Evolutionary conservation across 148 eudicot genomes (phyloP).

Genomic region (Silene uniflora): DNA sequence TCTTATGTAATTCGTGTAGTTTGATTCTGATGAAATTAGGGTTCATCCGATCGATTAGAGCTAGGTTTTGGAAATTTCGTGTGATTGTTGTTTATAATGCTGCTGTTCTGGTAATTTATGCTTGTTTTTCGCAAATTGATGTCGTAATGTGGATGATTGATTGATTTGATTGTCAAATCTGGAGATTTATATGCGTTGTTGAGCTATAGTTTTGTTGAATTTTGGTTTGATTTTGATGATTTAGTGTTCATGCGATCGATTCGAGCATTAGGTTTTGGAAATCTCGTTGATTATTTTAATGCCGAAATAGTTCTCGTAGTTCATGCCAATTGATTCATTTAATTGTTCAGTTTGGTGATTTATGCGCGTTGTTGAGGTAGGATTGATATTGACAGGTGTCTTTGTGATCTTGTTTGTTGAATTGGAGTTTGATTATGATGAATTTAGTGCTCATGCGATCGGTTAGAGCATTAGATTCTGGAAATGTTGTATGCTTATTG

Average conservation of each 20-base stretch:
- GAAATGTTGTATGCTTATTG: background rate
- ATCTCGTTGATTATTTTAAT: background rate
- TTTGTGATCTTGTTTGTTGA: background rate
- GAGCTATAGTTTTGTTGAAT: background rate
- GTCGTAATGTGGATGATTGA: background rate
- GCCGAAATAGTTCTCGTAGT: background rate
- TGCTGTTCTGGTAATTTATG: background rate
- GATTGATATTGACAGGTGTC: too few species aligned
- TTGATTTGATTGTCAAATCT: background rate
- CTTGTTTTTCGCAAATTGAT: background rate
- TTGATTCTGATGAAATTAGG: background rate
- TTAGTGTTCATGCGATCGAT: background rate
- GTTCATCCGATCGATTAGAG: background rate
- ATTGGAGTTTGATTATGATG: background rate
- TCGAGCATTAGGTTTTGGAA: background rate
- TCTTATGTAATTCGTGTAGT: background rate
- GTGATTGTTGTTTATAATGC: background rate
- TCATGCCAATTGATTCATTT: background rate
- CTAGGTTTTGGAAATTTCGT: too few species aligned
- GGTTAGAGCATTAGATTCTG: background rate
- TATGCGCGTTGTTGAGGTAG: background rate
- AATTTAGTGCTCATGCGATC: background rate
- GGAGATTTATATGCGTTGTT: background rate
- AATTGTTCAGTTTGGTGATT: background rate
- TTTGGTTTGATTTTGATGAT: background rate